Evolutionary conservation across 2,329 filamentous ascomycete genomes (phyloP).

Genomic region (Claviceps sp.): DNA sequence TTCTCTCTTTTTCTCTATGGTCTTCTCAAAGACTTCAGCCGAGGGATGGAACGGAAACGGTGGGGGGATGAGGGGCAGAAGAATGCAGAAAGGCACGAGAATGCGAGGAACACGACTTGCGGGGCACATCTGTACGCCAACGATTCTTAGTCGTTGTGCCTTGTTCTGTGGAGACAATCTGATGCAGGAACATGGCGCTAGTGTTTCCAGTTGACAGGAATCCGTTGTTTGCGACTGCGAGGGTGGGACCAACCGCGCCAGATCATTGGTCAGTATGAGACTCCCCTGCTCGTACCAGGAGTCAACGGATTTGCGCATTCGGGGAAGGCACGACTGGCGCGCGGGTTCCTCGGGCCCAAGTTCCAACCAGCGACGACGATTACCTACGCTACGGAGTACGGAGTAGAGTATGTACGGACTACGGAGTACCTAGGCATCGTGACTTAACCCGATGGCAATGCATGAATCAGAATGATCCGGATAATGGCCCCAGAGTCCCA

Average conservation of each 20-base stretch:
- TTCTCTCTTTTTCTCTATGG: too few species aligned
- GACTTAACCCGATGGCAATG: neutral
- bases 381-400: too few species aligned
- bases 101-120: neutral
- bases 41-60: too few species aligned
- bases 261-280: neutral
- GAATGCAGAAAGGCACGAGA: too few species aligned
- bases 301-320: neutral
- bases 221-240: neutral
- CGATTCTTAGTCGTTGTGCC: neutral
- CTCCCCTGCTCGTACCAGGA: neutral
- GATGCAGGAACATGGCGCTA: slow-evolving; percentile 21
- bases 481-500: neutral
- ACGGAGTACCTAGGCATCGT: neutral
- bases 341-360: too few species aligned
- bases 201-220: slow-evolving; percentile 19
- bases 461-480: neutral
- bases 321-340: neutral
- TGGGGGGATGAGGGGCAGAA: too few species aligned
- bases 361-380: too few species aligned
- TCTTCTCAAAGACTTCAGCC: too few species aligned
- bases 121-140: neutral
- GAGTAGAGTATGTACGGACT: too few species aligned
- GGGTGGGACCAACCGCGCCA: neutral
- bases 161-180: neutral